These are phyloP conservation scores for Inonotus obliquus DNA, from an alignment of 1,284 basidiomycete genomes.

Conservation along the genomic window DNA sequence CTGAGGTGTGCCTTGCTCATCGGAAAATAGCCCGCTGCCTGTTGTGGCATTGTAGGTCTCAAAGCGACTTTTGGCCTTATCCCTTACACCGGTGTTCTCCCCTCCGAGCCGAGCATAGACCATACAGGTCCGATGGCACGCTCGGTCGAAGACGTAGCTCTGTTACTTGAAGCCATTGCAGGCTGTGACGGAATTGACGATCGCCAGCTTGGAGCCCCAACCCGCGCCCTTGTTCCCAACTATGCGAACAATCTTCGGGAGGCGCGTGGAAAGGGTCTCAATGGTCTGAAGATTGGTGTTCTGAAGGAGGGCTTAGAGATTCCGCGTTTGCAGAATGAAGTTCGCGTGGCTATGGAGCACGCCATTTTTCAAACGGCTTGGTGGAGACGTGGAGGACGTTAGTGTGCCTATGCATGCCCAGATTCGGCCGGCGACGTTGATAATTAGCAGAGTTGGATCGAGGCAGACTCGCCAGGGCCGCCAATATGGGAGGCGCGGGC, in stretches of 20 bases:
- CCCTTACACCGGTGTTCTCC: slow-evolving; percentile 43
- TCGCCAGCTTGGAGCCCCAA: slow-evolving; percentile 40
- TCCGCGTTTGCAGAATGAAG: slow-evolving; percentile 31
- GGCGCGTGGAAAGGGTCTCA: slow-evolving; percentile 25
- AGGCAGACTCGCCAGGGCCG: slow-evolving; percentile 25
- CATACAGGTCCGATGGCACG: slow-evolving; percentile 36
- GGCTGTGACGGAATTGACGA: slow-evolving; percentile 45
- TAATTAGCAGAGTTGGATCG: slow-evolving; percentile 24
- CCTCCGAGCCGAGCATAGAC: slow-evolving; percentile 37
- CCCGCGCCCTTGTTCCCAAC: slow-evolving; percentile 33
- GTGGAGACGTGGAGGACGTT: slow-evolving; percentile 37
- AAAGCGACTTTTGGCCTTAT: slow-evolving; percentile 47
- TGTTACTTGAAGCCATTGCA: slow-evolving; percentile 41
- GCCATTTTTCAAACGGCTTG: slow-evolving; percentile 35
- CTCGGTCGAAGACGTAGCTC: slow-evolving; percentile 40
- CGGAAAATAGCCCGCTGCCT: slow-evolving; percentile 32
- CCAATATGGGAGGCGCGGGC: slow-evolving; percentile 29
- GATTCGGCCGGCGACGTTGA: slow-evolving; percentile 25
- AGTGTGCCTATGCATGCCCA: slow-evolving; percentile 32
- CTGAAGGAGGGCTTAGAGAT: slow-evolving; percentile 38
- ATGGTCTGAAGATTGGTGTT: slow-evolving; percentile 37
- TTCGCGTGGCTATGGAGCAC: slow-evolving; percentile 30
- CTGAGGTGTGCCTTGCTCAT: not conserved
- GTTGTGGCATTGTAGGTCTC: slow-evolving; percentile 44
- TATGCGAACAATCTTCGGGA: slow-evolving; percentile 30